Evolutionary conservation across 768 basidiomycete genomes (phyloP), one percentile per base, ranked within the genome.

Genomic region (Leccinum truebloodii): DNA sequence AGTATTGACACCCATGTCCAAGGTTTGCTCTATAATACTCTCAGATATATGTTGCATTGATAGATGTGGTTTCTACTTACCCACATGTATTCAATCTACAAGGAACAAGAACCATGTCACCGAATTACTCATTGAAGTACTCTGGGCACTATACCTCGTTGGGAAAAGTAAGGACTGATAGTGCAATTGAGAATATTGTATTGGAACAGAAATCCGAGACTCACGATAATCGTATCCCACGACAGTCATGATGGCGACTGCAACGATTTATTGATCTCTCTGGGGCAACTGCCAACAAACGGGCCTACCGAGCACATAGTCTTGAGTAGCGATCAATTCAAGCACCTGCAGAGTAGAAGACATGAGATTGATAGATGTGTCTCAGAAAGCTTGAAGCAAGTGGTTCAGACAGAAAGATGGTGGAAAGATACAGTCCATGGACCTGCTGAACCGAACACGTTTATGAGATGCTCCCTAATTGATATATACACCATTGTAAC

Each of bases 161-260:
- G 5, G n/a, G 32, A n/a, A 52, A 52, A 12, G 51, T 52, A 20
- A 52, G 51, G n/a, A 52, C 51, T 52, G 10, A 30, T 5, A 13
- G 20, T n/a, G n/a, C 8, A 34, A 32, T 13, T 52, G 10, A n/a
- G n/a, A n/a, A 13, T n/a, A 18, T 6, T n/a, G n/a, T n/a, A 7
- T 52, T 6, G 30, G 30, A 52, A 20, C 51, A 4, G 6, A 52
- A 8, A n/a, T 6, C 1, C 10, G 32, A 32, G n/a, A 14, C 51
- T 32, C 13, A 52, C 51, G n/a, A 52, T 52, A 52, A 52, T 52
- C 51, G 14, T 52, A 52, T 52, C 51, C 51, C n/a, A 52, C 51
- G 5, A n/a, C 30, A 20, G 51, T 52, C 14, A 52, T 52, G n/a
- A 52, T 32, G 32, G 51, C 51, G 18, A 32, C 51, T 52, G 51